Evolutionary conservation across 129 eudicot genomes (phyloP).

Genomic region (Calendula officinalis): DNA sequence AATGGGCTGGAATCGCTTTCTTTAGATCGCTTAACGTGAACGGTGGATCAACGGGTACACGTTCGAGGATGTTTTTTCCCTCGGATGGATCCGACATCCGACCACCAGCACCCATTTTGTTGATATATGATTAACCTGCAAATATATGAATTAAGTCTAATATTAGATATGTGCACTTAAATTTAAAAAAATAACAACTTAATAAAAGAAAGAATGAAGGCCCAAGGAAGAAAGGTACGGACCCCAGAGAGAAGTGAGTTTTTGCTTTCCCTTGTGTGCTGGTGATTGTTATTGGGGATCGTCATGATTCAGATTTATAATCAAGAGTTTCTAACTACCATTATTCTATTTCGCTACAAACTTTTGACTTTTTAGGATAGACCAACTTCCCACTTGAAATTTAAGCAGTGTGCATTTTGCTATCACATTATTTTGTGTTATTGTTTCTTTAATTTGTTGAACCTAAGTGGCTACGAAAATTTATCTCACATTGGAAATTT

Average conservation of each 20-base stretch:
- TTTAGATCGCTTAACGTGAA: constrained; percentile 45
- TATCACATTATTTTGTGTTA: not conserved
- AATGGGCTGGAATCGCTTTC: constrained; percentile 50
- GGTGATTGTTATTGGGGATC: constrained; percentile 10
- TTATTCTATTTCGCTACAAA: constrained; percentile 18
- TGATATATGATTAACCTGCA: constrained; percentile 7
- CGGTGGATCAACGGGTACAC: constrained; percentile 46
- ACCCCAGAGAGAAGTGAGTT: constrained; percentile 12
- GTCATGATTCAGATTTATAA: constrained; percentile 21
- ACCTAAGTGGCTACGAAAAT: not conserved
- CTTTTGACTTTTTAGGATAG: not conserved
- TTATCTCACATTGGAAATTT: not conserved
- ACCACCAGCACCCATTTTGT: constrained; percentile 52
- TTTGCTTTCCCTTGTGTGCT: constrained; percentile 8
- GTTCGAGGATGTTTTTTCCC: constrained; percentile 26
- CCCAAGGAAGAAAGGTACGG: not conserved
- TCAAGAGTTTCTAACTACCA: constrained; percentile 24
- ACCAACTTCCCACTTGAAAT: not conserved
- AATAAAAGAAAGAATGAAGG: not conserved
- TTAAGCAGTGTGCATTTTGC: not conserved
- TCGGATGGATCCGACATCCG: constrained; percentile 35
- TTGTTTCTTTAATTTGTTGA: not conserved
- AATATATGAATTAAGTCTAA: not conserved
- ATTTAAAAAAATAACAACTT: not conserved
- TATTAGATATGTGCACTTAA: not conserved